These are phyloP conservation scores for Aureobasidium sp. DNA, from an alignment of 2,329 filamentous ascomycete species.

Conservation along the genomic window DNA sequence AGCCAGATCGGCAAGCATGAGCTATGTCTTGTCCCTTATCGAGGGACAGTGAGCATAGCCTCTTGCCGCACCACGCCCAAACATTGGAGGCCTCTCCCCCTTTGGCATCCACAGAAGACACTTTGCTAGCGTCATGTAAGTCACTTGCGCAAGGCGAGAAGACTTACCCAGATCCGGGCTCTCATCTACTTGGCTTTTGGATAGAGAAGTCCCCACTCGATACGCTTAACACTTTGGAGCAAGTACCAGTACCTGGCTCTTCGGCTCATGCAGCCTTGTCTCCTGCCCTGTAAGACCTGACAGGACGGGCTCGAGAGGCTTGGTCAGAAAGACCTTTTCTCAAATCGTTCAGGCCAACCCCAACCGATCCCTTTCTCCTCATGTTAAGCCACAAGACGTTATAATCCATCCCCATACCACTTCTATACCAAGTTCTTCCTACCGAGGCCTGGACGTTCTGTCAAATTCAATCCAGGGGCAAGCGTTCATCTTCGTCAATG, in stretches of 20 bases:
- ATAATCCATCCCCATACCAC: background rate
- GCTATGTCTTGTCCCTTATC: slow-evolving; percentile 13
- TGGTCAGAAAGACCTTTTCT: background rate
- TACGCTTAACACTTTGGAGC: slow-evolving; percentile 1
- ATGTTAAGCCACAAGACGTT: background rate
- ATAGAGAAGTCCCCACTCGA: background rate
- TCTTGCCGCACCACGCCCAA: slow-evolving; percentile 9
- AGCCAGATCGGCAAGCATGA: slow-evolving; percentile 3
- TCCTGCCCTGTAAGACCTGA: slow-evolving; percentile 1
- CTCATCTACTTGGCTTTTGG: background rate
- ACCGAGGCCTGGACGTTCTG: slow-evolving; percentile 3
- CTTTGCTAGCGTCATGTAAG: slow-evolving; percentile 10
- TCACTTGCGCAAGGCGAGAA: slow-evolving; percentile 1
- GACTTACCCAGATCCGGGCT: slow-evolving; percentile 8
- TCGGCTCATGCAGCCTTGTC: slow-evolving; percentile 4
- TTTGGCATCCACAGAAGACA: slow-evolving; percentile 8
- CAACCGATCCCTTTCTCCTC: background rate
- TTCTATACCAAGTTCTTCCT: background rate
- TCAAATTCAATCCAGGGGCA: slow-evolving; percentile 11
- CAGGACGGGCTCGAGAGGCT: background rate
- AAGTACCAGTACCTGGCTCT: background rate
- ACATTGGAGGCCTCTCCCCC: background rate
- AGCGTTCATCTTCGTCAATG: slow-evolving; percentile 7
- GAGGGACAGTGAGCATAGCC: slow-evolving; percentile 10
- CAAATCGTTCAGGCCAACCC: background rate